Evolutionary conservation across 805 yeast species (phyloP).

Genomic region (Candida montana): DNA sequence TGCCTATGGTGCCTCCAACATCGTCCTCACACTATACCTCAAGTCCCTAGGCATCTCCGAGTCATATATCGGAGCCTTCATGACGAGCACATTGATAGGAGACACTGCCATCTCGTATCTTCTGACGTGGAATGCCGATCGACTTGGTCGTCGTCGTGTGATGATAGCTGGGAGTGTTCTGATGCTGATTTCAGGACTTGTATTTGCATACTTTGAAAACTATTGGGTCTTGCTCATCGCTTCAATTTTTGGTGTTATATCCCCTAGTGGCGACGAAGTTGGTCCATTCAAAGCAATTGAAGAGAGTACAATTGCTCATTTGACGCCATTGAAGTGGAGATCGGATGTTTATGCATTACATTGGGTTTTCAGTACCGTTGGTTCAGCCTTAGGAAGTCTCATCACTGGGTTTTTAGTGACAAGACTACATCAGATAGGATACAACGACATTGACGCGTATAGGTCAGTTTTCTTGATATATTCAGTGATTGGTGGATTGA

Average conservation of each 20-base stretch:
- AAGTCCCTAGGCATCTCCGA: conserved; percentile 50
- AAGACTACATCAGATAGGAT: conserved; percentile 29
- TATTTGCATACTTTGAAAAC: conserved; percentile 52
- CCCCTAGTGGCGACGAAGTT: conserved; percentile 86
- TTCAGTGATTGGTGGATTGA: conserved; percentile 46
- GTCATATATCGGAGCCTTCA: conserved; percentile 63
- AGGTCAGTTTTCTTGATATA: conserved; percentile 53
- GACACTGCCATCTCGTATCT: conserved; percentile 67
- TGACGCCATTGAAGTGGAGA: conserved; percentile 58
- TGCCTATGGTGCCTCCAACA: conserved; percentile 76
- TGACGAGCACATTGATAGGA: conserved; percentile 77
- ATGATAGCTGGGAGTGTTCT: conserved; percentile 57
- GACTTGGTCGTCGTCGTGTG: conserved; percentile 60
- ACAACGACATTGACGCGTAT: conserved; percentile 42
- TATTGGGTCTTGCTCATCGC: conserved; percentile 56
- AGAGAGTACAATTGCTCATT: conserved; percentile 75
- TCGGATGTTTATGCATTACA: conserved; percentile 75
- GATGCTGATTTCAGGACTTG: conserved; percentile 64
- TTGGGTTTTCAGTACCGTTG: conserved; percentile 61
- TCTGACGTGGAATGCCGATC: conserved; percentile 74
- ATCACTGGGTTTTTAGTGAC: conserved; percentile 57
- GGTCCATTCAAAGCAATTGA: conserved; percentile 88
- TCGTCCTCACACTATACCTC: conserved; percentile 66
- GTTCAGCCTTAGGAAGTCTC: conserved; percentile 71
- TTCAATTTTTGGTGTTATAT: conserved; percentile 79